Evolutionary conservation across 768 basidiomycete genomes (phyloP), one percentile per base, ranked within the genome.

Genomic region (Psilocybe cyanescens): DNA sequence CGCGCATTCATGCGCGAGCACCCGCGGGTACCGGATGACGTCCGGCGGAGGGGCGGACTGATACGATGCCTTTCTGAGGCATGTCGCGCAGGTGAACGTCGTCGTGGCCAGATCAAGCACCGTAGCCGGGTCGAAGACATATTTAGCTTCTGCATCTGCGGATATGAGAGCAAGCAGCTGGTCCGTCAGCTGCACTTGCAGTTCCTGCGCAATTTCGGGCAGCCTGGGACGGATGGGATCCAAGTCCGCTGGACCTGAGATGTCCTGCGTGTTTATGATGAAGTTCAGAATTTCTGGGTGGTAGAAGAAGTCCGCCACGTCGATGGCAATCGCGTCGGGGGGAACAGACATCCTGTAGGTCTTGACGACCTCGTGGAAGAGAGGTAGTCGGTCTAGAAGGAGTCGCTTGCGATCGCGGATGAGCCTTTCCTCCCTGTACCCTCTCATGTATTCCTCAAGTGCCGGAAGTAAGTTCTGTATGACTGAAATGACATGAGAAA

Each of bases 51-150:
- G 33, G 33, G 33, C 11, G 7, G 33, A 7, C 24, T 24, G 24
- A 2, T 4, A 28, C 1, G 2, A 35, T 35, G n/a, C 28, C 35
- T n/a, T 14, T 11, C 30, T 49, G 11, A n/a, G 11, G 14, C 41
- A 44, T 0, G 54, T 46, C 14, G 50, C 41, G 30, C 67, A 69
- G 19, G 24, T 53, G 45, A 75, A 75, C 16, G 67, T 63, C 0
- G 70, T 71, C 3, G 71, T 71, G 0, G 74, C 73, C 1, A 75
- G 64, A 24, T 67, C 41, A 9, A 75, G 61, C 47, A 68, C 63
- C 1, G 53, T 56, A 16, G 7, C 14, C 17, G 19, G 50, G 52
- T 59, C 56, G 14, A 47, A 29, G 7, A 30, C 14, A 9, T 35
- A 41, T 45, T 55, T 47, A 2, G 56, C 51, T 16, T 29, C 46